Conservation (phyloP, 1,139 yeast species). For the Taphrina sp. region DNA sequence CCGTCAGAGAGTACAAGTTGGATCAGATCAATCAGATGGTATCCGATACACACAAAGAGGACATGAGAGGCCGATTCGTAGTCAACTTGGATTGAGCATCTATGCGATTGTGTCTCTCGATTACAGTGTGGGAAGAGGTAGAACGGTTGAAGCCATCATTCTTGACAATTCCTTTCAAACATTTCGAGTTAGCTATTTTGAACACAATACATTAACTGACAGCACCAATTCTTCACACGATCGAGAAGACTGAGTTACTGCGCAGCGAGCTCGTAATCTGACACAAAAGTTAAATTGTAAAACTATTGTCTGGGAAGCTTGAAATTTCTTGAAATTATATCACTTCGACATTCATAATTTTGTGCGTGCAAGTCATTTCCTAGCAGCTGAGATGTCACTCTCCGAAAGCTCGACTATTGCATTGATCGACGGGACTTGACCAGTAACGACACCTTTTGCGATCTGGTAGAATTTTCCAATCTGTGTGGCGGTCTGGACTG, state of each 20-base stretch:
- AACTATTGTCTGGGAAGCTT: too few relatives aligned
- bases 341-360: too few relatives aligned
- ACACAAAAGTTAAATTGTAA: too few relatives aligned
- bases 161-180: too few relatives aligned
- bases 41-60: conserved; percentile 2
- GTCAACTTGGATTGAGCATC: background rate
- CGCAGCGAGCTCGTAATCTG: too few relatives aligned
- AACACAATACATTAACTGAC: too few relatives aligned
- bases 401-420: conserved; percentile 30
- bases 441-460: conserved; percentile 32
- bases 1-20: conserved; percentile 13
- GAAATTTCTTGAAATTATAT: too few relatives aligned
- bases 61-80: conserved; percentile 9
- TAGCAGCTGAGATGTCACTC: conserved; percentile 23
- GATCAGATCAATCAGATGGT: conserved; percentile 9
- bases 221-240: too few relatives aligned
- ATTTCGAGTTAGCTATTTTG: too few relatives aligned
- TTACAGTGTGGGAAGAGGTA: too few relatives aligned
- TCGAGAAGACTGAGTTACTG: too few relatives aligned
- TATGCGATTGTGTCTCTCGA: background rate
- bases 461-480: conserved; percentile 22
- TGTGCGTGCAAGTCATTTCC: conserved; percentile 17
- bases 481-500: conserved; percentile 30
- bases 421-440: conserved; percentile 29
- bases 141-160: too few relatives aligned